Conservation (phyloP, 805 yeast genomes). For the Lachancea waltii region DNA sequence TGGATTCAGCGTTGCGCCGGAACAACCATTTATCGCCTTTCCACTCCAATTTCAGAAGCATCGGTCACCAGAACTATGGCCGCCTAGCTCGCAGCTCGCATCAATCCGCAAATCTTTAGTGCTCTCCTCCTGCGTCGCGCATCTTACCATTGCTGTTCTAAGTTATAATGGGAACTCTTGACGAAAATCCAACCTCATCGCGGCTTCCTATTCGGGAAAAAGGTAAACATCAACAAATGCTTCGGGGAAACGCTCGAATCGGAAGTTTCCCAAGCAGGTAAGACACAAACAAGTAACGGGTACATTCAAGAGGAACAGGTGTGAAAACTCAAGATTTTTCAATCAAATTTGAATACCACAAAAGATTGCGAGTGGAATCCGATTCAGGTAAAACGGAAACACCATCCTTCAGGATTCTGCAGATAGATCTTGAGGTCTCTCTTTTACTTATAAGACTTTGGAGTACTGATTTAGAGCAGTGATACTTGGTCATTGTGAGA, state of each 20-base stretch:
- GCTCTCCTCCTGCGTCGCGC: background rate
- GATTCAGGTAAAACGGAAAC: constrained; percentile 11
- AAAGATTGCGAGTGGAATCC: constrained; percentile 5
- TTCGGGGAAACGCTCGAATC: constrained; percentile 3
- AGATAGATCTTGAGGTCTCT: background rate
- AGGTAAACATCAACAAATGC: constrained; percentile 7
- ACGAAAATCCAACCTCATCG: constrained; percentile 1
- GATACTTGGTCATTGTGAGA: background rate
- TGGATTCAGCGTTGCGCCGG: too few relatives aligned
- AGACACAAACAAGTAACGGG: constrained; percentile 3
- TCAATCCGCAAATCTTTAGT: too few relatives aligned
- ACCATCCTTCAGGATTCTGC: constrained; percentile 2
- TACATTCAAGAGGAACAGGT: background rate
- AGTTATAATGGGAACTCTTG: background rate
- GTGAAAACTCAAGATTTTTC: constrained; percentile 2
- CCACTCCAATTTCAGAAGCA: too few relatives aligned
- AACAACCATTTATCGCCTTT: too few relatives aligned
- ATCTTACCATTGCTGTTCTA: background rate
- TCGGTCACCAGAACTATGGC: too few relatives aligned
- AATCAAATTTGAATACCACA: constrained; percentile 2
- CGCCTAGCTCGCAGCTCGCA: too few relatives aligned
- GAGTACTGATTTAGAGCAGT: background rate
- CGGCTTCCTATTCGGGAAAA: constrained; percentile 5
- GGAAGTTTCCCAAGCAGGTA: constrained; percentile 6
- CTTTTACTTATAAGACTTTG: constrained; percentile 6